Evolutionary conservation across 139 green algal species (phyloP), one percentile per base, ranked within the genome.

Genomic region (Diplosphaera chodatii): DNA sequence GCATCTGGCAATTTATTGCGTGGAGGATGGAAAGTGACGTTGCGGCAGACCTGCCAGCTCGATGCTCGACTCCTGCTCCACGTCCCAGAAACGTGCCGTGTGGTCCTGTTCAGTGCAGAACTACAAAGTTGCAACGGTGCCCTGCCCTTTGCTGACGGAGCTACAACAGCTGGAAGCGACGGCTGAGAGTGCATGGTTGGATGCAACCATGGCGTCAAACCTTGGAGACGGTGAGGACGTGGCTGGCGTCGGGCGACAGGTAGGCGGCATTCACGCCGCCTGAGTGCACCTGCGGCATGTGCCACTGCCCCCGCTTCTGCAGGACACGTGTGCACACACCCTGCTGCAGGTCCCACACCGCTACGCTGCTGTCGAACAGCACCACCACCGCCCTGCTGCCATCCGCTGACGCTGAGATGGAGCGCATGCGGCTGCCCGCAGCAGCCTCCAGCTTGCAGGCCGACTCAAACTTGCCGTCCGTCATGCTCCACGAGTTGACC

Each of bases 291-390:
- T 55, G 40, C 23, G 63, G 31, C 32, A 64, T 70, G 68, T 88
- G 73, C 20, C 80, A 59, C 62, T 83, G 64, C 13, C 83, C 83
- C 64, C 80, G 77, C n/a, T 63, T 69, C 68, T 94, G 91, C 56
- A 94, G 83, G 74, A 84, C 72, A 0, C 56, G 55, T 48, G 64
- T 30, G 8, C 64, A 67, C 40, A 80, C 30, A 21, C 78, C 78
- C 2, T 10, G 76, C 3, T 28, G 41, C 69, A 91, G 66, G 72
- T 93, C 82, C 72, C 81, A 91, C 2, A 94, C 74, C 0, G 70
- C 73, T 6, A 92, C 77, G 1, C 78, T 93, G 64, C 72, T 84
- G 81, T 96, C 90, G 65, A 78, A 88, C 25, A 87, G 75, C 64
- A 82, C 82, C 13, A 83, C 59, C 6, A 85, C 78, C 1, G 73